Evolutionary conservation across 1,284 basidiomycete species (phyloP).

Genomic region (Trametes sp.): DNA sequence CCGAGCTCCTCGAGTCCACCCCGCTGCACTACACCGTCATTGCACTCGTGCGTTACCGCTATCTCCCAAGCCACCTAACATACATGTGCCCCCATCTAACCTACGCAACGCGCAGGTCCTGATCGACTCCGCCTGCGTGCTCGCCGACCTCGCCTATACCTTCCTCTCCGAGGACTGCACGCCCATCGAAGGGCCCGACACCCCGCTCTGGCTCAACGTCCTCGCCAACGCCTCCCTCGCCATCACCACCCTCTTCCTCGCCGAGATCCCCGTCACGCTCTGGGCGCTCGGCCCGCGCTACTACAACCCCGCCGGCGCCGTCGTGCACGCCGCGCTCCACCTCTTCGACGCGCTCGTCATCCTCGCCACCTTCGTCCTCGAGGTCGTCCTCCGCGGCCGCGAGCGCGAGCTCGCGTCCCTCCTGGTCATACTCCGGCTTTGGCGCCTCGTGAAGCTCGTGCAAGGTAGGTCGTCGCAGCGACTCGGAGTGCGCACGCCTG

Average conservation of each 20-base stretch:
- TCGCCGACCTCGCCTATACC: constrained; percentile 73
- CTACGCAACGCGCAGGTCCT: constrained; percentile 53
- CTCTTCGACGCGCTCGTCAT: constrained; percentile 77
- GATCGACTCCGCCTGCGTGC: constrained; percentile 70
- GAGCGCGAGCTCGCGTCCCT: constrained; percentile 75
- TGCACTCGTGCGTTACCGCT: constrained; percentile 60
- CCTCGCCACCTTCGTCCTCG: constrained; percentile 73
- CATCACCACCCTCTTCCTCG: constrained; percentile 75
- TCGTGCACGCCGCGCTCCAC: constrained; percentile 66
- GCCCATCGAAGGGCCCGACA: constrained; percentile 51
- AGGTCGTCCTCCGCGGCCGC: constrained; percentile 68
- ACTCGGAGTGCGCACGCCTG: not conserved
- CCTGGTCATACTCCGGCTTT: constrained; percentile 76
- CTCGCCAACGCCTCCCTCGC: constrained; percentile 67
- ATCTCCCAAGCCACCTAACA: constrained; percentile 9
- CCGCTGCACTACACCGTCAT: constrained; percentile 66
- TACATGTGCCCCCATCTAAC: constrained; percentile 1
- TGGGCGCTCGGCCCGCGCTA: constrained; percentile 67
- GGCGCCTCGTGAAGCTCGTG: constrained; percentile 80
- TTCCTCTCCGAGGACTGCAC: constrained; percentile 64
- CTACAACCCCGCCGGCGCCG: constrained; percentile 63
- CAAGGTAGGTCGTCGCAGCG: constrained; percentile 61
- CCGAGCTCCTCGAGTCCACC: constrained; percentile 59
- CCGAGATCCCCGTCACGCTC: constrained; percentile 75
- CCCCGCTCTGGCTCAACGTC: constrained; percentile 65